Percentiles rank a stretch among this genome's conserved stretches.
Evolutionary conservation across 805 yeast species (phyloP).

Genomic region (Kodamaea nitidulidarum): DNA sequence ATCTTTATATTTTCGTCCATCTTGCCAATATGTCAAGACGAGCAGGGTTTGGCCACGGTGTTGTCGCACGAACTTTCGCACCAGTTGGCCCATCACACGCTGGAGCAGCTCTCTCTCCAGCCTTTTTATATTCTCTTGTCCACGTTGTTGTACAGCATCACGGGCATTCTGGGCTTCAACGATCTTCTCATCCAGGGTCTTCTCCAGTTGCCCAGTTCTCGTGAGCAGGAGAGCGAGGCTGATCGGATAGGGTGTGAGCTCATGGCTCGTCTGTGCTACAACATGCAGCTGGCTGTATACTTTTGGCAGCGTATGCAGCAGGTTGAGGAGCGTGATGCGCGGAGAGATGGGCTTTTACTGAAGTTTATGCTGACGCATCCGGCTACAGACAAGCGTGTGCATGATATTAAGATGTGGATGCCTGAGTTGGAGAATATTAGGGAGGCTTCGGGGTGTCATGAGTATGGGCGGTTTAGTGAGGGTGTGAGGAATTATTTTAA

Average conservation of each 20-base stretch:
- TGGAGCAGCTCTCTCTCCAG: slow-evolving; percentile 73
- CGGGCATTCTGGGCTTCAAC: slow-evolving; percentile 55
- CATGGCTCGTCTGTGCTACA: slow-evolving; percentile 85
- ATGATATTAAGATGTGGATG: slow-evolving; percentile 65
- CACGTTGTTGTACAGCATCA: slow-evolving; percentile 49
- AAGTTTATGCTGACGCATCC: slow-evolving; percentile 90
- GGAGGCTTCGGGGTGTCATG: slow-evolving; percentile 41
- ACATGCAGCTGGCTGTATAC: slow-evolving; percentile 67
- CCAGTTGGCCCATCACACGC: slow-evolving; percentile 87
- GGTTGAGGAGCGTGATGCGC: slow-evolving; percentile 39
- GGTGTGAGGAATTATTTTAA: slow-evolving; percentile 14
- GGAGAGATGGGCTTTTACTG: slow-evolving; percentile 28
- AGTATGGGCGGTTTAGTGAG: slow-evolving; percentile 18
- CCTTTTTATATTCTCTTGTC: slow-evolving; percentile 65
- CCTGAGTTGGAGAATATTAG: slow-evolving; percentile 48
- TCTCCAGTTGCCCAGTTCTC: slow-evolving; percentile 75
- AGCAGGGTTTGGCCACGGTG: slow-evolving; percentile 94
- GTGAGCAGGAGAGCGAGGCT: slow-evolving; percentile 95
- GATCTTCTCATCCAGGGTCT: slow-evolving; percentile 51
- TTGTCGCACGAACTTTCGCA: slow-evolving; percentile 92
- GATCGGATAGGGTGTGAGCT: slow-evolving; percentile 90
- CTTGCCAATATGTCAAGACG: slow-evolving; percentile 70
- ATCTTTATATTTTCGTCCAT: slow-evolving; percentile 85
- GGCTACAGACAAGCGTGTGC: slow-evolving; percentile 65
- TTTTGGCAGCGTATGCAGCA: slow-evolving; percentile 81